Conservation (phyloP, 257 asterid genomes). For the Penstemon eatonii region DNA sequence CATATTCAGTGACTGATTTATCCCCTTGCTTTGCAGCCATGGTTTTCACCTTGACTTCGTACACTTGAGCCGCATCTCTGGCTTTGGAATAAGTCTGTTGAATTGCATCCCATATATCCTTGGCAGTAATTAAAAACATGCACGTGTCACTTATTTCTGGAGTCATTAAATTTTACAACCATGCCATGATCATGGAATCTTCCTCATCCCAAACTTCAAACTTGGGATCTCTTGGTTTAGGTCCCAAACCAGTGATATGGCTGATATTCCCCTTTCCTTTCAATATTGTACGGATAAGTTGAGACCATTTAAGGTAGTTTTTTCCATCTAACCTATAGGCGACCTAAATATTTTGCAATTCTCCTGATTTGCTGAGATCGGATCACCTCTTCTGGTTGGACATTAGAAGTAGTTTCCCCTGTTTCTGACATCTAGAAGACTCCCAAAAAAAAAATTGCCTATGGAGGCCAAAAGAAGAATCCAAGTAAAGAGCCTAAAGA, state of each 20-base stretch:
- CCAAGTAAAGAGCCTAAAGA: not conserved
- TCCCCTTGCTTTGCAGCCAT: not conserved
- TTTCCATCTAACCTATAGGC: not conserved
- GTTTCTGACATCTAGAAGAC: not conserved
- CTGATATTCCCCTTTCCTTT: constrained; percentile 4
- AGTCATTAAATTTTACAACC: not conserved
- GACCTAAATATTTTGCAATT: not conserved
- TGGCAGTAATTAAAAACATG: not conserved
- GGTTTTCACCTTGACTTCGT: not conserved
- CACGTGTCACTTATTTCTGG: constrained; percentile 8
- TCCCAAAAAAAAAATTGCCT: not conserved
- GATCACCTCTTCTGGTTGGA: not conserved
- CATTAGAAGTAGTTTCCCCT: not conserved
- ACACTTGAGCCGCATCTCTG: not conserved
- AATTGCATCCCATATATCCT: not conserved
- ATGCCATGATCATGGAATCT: not conserved
- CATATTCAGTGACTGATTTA: not conserved
- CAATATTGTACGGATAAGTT: not conserved
- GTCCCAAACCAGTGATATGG: not conserved
- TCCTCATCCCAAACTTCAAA: constrained; percentile 5
- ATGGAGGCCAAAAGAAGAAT: not conserved
- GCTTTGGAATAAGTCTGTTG: not conserved
- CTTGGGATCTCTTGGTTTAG: not conserved
- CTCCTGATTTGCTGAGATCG: not conserved
- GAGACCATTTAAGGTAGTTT: constrained; percentile 9